phyloP scores from a whole-genome alignment of 371 early-diverging fungal species.

The Mortierella sp. region DNA sequence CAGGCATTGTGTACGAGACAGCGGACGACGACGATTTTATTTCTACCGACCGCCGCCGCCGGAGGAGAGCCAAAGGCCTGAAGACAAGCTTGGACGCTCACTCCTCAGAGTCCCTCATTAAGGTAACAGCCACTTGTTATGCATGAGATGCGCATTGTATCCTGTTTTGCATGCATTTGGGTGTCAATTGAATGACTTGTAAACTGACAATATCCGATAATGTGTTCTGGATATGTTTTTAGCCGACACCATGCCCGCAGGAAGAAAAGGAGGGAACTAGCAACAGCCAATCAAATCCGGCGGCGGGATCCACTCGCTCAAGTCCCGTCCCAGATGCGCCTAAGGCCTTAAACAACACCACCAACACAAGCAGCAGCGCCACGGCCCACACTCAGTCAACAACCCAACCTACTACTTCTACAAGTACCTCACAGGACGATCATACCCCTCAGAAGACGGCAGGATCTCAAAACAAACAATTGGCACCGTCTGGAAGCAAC shows the following conservation, averaged over 20 bases:
- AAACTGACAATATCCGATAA: neutral
- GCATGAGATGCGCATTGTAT: neutral
- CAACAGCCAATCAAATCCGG: slow-evolving; percentile 4
- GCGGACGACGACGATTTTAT: slow-evolving; percentile 50
- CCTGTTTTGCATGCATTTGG: neutral
- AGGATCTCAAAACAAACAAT: neutral
- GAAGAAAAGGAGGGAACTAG: neutral
- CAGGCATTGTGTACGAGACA: slow-evolving; percentile 25
- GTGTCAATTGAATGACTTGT: neutral
- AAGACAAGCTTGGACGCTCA: slow-evolving; percentile 14
- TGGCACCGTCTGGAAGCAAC: neutral
- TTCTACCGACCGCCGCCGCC: slow-evolving; percentile 42
- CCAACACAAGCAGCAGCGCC: neutral
- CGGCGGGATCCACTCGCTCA: neutral
- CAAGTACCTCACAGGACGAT: neutral
- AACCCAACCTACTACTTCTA: neutral
- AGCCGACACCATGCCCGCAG: slow-evolving; percentile 6
- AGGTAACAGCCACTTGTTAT: slow-evolving; percentile 19
- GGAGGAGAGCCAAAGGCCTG: slow-evolving; percentile 31
- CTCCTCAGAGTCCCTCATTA: slow-evolving; percentile 35
- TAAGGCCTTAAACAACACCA: neutral
- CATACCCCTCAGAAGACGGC: neutral
- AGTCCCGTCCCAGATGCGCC: neutral
- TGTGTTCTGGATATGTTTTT: neutral
- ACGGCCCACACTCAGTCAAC: neutral